Evolutionary conservation across 164 flowering plant species (phyloP).

Genomic region (Malania oleifera): DNA sequence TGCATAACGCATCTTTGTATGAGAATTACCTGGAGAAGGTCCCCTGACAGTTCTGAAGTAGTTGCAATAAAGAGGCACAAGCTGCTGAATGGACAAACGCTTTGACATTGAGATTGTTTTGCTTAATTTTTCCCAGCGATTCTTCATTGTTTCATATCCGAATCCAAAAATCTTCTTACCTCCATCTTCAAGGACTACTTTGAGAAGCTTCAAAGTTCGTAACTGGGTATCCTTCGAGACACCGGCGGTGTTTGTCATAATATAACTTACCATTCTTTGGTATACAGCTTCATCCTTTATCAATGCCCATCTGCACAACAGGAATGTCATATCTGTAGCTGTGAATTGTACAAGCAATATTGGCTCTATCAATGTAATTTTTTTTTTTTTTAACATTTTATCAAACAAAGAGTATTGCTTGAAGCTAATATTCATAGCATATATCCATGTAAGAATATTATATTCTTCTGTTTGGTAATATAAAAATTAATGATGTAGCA

Average conservation of each 20-base stretch:
- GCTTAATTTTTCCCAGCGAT: conserved; percentile 47
- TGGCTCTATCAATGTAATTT: too few species aligned
- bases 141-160: conserved; percentile 37
- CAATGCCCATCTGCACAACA: conserved; percentile 64
- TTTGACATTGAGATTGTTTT: conserved; percentile 26
- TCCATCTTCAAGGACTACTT: conserved; percentile 26
- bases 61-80: conserved; percentile 40
- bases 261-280: conserved; percentile 28
- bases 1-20: background rate
- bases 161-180: conserved; percentile 41
- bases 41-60: conserved; percentile 34
- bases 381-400: too few species aligned
- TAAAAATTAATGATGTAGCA: too few species aligned
- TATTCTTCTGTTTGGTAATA: too few species aligned
- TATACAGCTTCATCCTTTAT: conserved; percentile 52
- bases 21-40: conserved; percentile 57
- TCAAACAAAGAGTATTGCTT: too few species aligned
- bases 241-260: conserved; percentile 28
- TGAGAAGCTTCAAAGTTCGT: conserved; percentile 52
- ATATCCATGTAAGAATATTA: too few species aligned
- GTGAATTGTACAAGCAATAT: too few species aligned
- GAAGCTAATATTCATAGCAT: too few species aligned
- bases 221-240: conserved; percentile 58
- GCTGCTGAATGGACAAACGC: conserved; percentile 45
- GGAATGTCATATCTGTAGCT: too few species aligned